Conservation (phyloP, 805 yeast species). For the Tetrapisispora taiwanensis region DNA sequence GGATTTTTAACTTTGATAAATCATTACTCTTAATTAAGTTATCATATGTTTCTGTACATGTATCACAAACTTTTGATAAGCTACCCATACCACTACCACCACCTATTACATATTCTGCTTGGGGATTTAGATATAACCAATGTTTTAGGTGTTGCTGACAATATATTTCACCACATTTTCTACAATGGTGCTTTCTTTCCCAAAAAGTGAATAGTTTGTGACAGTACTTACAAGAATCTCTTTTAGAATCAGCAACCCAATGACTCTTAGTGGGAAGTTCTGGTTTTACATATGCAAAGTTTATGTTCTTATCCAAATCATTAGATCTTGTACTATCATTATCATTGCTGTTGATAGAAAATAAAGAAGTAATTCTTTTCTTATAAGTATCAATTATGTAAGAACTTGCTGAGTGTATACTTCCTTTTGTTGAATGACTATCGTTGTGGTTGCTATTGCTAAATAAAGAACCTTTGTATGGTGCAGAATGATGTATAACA, state of each 20-base stretch:
- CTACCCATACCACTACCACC: slow-evolving; percentile 51
- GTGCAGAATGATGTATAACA: slow-evolving; percentile 1
- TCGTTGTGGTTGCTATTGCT: not conserved
- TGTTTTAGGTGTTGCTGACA: slow-evolving; percentile 61
- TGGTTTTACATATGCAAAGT: slow-evolving; percentile 1
- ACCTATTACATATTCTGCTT: slow-evolving; percentile 50
- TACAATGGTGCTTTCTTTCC: slow-evolving; percentile 75
- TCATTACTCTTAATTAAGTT: slow-evolving; percentile 21
- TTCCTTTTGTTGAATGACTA: slow-evolving; percentile 12
- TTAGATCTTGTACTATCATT: slow-evolving; percentile 1
- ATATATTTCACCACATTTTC: slow-evolving; percentile 75
- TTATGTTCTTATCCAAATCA: slow-evolving; percentile 5
- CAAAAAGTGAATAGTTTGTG: slow-evolving; percentile 59
- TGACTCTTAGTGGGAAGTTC: slow-evolving; percentile 45
- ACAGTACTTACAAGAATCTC: slow-evolving; percentile 60
- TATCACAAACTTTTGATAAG: slow-evolving; percentile 59
- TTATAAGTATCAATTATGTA: slow-evolving; percentile 11
- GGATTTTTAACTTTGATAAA: not conserved
- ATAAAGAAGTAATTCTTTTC: slow-evolving; percentile 10
- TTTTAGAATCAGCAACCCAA: slow-evolving; percentile 65
- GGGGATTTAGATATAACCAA: slow-evolving; percentile 42
- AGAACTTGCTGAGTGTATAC: slow-evolving; percentile 21
- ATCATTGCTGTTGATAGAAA: slow-evolving; percentile 4
- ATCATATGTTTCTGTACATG: slow-evolving; percentile 54
- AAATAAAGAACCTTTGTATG: not conserved